phyloP scores from a whole-genome alignment of 2,329 filamentous ascomycete genomes.

The Phialocephala sp. region DNA sequence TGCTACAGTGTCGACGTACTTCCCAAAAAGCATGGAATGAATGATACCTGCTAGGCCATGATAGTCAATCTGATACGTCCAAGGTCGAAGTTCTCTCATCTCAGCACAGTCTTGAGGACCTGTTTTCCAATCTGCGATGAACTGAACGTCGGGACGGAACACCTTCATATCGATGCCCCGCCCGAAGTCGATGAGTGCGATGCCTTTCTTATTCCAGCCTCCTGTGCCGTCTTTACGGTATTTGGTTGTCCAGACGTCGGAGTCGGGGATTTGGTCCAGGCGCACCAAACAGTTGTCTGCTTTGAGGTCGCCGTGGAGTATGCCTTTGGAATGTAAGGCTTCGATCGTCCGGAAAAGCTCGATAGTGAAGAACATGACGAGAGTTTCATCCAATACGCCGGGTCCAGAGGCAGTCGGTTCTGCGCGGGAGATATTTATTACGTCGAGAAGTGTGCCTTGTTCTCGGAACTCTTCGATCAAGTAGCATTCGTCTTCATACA shows the following conservation, averaged over 20 bases:
- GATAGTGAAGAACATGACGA: conserved; percentile 95
- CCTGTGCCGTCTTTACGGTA: conserved; percentile 76
- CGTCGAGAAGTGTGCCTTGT: conserved; percentile 91
- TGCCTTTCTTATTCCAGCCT: conserved; percentile 81
- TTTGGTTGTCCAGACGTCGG: conserved; percentile 58
- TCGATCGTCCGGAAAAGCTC: conserved; percentile 92
- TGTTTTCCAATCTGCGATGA: conserved; percentile 96
- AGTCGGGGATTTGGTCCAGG: conserved; percentile 63
- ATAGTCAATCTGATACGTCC: conserved; percentile 98
- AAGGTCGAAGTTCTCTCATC: conserved; percentile 91
- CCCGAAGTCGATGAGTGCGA: conserved; percentile 93
- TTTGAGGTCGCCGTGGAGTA: conserved; percentile 94
- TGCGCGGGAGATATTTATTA: conserved; percentile 83
- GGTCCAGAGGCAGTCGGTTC: conserved; percentile 60
- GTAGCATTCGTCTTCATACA: conserved; percentile 90
- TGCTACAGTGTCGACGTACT: conserved; percentile 84
- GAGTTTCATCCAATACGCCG: conserved; percentile 83
- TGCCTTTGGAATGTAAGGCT: conserved; percentile 76
- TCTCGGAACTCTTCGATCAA: conserved; percentile 85
- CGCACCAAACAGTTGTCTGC: conserved; percentile 93
- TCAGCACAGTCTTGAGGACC: conserved; percentile 88
- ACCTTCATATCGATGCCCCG: conserved; percentile 91
- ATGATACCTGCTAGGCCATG: conserved; percentile 89
- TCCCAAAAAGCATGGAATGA: conserved; percentile 89
- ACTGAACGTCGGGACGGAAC: conserved; percentile 78